Evolutionary conservation across 192 early-diverging fungal genomes (phyloP).

Genomic region (Dissophora ornata): DNA sequence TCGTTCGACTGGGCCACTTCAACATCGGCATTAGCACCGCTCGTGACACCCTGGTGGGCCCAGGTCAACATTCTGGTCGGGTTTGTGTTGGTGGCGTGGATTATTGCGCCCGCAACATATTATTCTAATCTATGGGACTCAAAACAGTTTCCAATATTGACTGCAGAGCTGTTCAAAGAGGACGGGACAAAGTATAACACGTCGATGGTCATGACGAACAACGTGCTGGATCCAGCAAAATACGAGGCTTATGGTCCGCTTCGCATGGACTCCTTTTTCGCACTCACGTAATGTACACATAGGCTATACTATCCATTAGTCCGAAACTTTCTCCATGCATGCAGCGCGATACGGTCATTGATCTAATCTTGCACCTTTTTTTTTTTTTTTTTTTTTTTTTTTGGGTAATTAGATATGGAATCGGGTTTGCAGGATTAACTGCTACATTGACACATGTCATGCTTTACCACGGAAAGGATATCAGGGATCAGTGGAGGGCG

Average conservation of each 20-base stretch:
- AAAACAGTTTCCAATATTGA: slow-evolving; percentile 52
- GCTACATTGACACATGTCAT: slow-evolving; percentile 66
- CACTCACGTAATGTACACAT: too few relatives aligned
- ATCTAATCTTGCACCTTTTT: neutral
- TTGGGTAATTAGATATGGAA: slow-evolving; percentile 48
- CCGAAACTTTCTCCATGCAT: too few relatives aligned
- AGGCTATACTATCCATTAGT: too few relatives aligned
- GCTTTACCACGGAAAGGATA: slow-evolving; percentile 71
- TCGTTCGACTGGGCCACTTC: slow-evolving; percentile 58
- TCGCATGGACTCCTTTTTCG: slow-evolving; percentile 41
- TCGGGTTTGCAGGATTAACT: slow-evolving; percentile 66
- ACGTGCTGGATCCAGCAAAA: slow-evolving; percentile 20
- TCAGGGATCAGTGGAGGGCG: slow-evolving; percentile 56
- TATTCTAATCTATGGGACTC: slow-evolving; percentile 55
- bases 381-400: slow-evolving; percentile 13
- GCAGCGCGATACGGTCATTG: too few relatives aligned
- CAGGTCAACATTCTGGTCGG: slow-evolving; percentile 52
- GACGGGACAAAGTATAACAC: slow-evolving; percentile 22
- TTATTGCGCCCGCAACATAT: slow-evolving; percentile 44
- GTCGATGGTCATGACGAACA: slow-evolving; percentile 31
- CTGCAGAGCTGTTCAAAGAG: slow-evolving; percentile 26
- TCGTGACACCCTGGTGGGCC: slow-evolving; percentile 54
- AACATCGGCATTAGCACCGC: slow-evolving; percentile 39
- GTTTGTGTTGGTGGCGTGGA: slow-evolving; percentile 56
- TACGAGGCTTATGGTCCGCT: slow-evolving; percentile 37